A percentile compares a stretch with the other conserved stretches of the same genome.
Evolutionary conservation across 1,284 basidiomycete species (phyloP).

Genomic region (Pseudozyma tsukubaensis): DNA sequence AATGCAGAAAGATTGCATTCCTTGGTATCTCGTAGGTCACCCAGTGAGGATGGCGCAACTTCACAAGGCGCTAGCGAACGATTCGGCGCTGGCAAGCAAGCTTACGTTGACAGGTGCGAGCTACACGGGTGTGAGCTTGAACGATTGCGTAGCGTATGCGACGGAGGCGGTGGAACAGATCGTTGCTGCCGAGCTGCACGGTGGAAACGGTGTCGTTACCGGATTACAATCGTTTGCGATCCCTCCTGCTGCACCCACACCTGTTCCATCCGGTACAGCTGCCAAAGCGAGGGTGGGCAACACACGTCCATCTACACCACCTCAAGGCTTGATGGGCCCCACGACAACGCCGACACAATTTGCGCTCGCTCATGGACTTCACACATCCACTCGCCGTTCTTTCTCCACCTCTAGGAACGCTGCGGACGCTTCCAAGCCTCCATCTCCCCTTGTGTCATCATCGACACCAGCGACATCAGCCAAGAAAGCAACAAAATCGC

Average conservation of each 20-base stretch:
- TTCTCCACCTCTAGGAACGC: slow-evolving; percentile 11
- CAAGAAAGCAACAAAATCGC: slow-evolving; percentile 30
- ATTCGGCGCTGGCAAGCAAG: slow-evolving; percentile 72
- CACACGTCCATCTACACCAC: slow-evolving; percentile 4
- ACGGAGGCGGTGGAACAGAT: slow-evolving; percentile 42
- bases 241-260: slow-evolving; percentile 14
- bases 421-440: not conserved
- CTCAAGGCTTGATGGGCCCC: slow-evolving; percentile 36
- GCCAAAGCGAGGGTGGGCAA: slow-evolving; percentile 12
- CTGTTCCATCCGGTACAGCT: not conserved
- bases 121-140: slow-evolving; percentile 87
- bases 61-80: slow-evolving; percentile 70
- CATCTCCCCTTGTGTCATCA: not conserved
- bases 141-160: slow-evolving; percentile 78
- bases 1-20: slow-evolving; percentile 82
- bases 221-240: slow-evolving; percentile 37
- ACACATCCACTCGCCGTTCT: slow-evolving; percentile 15
- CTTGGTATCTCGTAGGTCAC: slow-evolving; percentile 82
- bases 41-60: slow-evolving; percentile 77
- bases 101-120: slow-evolving; percentile 86
- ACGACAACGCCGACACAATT: slow-evolving; percentile 27
- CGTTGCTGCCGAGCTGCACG: slow-evolving; percentile 37
- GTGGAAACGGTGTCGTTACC: slow-evolving; percentile 22
- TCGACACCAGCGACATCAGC: not conserved
- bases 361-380: slow-evolving; percentile 18